These are phyloP conservation scores for Mycena venus DNA, from an alignment of 768 basidiomycete species.

Conservation along the genomic window DNA sequence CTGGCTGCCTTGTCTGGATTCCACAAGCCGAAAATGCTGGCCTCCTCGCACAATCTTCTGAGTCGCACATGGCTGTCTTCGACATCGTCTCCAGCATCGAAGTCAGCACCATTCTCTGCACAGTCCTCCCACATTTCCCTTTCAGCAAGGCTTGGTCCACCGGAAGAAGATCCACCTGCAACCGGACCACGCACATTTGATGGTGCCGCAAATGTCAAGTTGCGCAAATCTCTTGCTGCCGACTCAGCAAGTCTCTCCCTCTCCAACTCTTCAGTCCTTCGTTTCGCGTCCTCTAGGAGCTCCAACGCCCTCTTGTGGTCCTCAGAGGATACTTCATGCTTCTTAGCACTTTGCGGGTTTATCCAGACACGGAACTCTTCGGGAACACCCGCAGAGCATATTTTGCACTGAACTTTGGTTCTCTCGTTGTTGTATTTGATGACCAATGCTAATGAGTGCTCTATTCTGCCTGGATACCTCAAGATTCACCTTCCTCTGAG, in stretches of 20 bases:
- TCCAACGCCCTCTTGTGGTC: not conserved
- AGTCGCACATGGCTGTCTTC: not conserved
- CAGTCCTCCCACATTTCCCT: slow-evolving; percentile 9
- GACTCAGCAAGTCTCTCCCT: not conserved
- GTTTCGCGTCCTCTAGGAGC: not conserved
- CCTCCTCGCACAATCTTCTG: not conserved
- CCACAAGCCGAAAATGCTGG: not conserved
- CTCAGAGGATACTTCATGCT: not conserved
- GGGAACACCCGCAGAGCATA: not conserved
- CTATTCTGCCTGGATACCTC: not conserved
- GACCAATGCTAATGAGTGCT: too few species aligned
- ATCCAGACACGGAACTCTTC: not conserved
- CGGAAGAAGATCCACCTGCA: not conserved
- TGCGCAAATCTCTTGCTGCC: not conserved
- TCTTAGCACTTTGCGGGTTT: not conserved
- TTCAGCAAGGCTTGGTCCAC: not conserved
- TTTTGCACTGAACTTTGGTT: not conserved
- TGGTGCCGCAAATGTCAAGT: not conserved
- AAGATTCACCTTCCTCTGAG: not conserved
- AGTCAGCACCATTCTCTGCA: not conserved
- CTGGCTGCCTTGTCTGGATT: slow-evolving; percentile 1
- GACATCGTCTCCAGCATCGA: slow-evolving; percentile 1
- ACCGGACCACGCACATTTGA: not conserved
- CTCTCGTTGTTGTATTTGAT: not conserved
- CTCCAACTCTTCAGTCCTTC: not conserved